phyloP scores from a whole-genome alignment of 148 eudicot genomes.

The Rhododendron mucronatum region DNA sequence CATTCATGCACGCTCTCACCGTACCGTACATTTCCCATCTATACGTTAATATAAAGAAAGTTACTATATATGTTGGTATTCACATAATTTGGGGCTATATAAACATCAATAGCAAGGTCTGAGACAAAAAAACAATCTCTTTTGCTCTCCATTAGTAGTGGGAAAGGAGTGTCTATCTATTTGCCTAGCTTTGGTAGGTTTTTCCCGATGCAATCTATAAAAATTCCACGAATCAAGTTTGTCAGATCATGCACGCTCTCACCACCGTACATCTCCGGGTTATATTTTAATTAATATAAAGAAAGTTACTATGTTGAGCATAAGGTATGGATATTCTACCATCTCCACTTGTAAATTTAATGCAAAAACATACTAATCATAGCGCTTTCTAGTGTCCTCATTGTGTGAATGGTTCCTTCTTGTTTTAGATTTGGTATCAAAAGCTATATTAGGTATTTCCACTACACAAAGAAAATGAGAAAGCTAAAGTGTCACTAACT shows the following conservation, averaged over 20 bases:
- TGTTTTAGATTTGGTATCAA: not conserved
- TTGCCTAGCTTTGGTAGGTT: conserved; percentile 8
- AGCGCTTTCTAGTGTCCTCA: not conserved
- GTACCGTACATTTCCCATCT: not conserved
- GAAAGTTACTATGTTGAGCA: not conserved
- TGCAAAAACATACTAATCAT: not conserved
- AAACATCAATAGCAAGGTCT: too few species aligned
- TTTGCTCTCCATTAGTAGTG: not conserved
- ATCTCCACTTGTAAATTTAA: not conserved
- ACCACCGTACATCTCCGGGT: not conserved
- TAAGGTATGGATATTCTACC: not conserved
- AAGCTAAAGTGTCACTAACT: not conserved
- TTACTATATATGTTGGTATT: not conserved
- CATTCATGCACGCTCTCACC: not conserved
- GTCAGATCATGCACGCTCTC: not conserved
- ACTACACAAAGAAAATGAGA: not conserved
- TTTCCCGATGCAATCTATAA: conserved; percentile 1
- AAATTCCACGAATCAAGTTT: not conserved
- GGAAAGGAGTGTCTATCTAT: conserved; percentile 4
- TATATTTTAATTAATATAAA: too few species aligned
- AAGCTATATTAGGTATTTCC: not conserved
- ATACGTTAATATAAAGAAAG: not conserved
- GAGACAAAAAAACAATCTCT: too few species aligned
- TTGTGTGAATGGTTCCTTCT: not conserved
- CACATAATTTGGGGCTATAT: too few species aligned